phyloP scores from a whole-genome alignment of 352 stramenopile species.

The Globisporangium abappressorium region DNA sequence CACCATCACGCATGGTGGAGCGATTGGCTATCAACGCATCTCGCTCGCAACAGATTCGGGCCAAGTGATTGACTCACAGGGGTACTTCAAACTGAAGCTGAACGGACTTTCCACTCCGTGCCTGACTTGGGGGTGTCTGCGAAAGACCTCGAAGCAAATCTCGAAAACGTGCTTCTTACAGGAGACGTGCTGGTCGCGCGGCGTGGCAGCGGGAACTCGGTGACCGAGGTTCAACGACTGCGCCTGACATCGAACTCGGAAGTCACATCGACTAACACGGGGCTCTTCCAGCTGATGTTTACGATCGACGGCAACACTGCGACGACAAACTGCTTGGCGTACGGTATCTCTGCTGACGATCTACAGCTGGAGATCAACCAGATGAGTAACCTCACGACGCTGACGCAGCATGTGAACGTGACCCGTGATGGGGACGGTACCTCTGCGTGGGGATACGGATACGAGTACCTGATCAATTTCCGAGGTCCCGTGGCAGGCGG shows the following conservation, averaged over 20 bases:
- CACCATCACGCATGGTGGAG: constrained; percentile 73
- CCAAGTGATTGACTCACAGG: constrained; percentile 45
- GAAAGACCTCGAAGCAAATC: constrained; percentile 35
- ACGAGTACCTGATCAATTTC: constrained; percentile 74
- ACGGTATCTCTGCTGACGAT: constrained; percentile 55
- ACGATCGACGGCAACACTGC: constrained; percentile 52
- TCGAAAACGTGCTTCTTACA: constrained; percentile 36
- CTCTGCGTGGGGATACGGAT: constrained; percentile 70
- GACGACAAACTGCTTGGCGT: constrained; percentile 62
- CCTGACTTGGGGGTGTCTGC: constrained; percentile 53
- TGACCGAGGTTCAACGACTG: constrained; percentile 70
- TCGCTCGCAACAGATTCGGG: constrained; percentile 81
- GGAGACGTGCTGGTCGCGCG: constrained; percentile 59
- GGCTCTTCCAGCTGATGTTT: constrained; percentile 63
- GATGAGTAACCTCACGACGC: constrained; percentile 38
- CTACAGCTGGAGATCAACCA: constrained; percentile 65
- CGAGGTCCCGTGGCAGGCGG: constrained; percentile 50
- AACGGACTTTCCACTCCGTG: constrained; percentile 32
- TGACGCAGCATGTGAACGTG: constrained; percentile 57
- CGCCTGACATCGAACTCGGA: constrained; percentile 63
- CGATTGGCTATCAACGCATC: constrained; percentile 76
- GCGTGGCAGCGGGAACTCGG: constrained; percentile 52
- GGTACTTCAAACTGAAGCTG: constrained; percentile 53
- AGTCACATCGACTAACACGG: constrained; percentile 41
- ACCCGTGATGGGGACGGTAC: constrained; percentile 62